Conservation (phyloP, 2,329 filamentous ascomycete species). For the Fusarium sp. region DNA sequence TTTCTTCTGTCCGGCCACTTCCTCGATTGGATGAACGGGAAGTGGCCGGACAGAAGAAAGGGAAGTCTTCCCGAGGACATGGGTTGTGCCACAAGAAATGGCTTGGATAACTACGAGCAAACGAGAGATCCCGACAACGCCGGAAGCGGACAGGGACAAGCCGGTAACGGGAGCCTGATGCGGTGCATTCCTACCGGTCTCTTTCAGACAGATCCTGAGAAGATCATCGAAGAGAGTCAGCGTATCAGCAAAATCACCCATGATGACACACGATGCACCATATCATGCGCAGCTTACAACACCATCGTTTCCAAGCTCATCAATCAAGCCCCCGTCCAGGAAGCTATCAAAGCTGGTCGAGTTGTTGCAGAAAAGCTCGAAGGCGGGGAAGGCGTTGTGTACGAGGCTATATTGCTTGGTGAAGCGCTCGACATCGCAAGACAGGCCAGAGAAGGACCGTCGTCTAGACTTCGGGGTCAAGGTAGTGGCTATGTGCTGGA, state of each 20-base stretch:
- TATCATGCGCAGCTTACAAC: conserved; percentile 57
- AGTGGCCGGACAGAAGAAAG: conserved; percentile 55
- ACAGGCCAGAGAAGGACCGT: conserved; percentile 51
- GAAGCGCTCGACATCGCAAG: conserved; percentile 40
- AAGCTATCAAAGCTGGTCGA: conserved; percentile 49
- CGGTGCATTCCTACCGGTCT: conserved; percentile 59
- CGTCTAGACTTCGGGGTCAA: conserved; percentile 41
- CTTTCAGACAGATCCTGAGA: conserved; percentile 49
- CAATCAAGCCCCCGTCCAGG: conserved; percentile 31
- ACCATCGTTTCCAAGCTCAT: conserved; percentile 51
- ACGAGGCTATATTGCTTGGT: conserved; percentile 47
- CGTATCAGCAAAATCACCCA: conserved; percentile 56
- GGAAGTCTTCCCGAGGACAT: conserved; percentile 54
- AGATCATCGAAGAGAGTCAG: conserved; percentile 49
- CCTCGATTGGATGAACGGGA: conserved; percentile 56
- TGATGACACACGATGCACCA: conserved; percentile 51
- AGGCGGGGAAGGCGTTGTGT: conserved; percentile 30
- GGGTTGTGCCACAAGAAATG: conserved; percentile 53
- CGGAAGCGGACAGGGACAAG: conserved; percentile 54
- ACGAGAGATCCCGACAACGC: conserved; percentile 36
- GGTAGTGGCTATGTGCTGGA: conserved; percentile 58
- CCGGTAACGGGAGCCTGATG: conserved; percentile 62
- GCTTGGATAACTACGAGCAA: conserved; percentile 48
- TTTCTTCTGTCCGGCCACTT: too few species aligned
- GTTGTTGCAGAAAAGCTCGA: conserved; percentile 42